Evolutionary conservation across 179 eudicot species (phyloP), one percentile per base, ranked within the genome.

Genomic region (Spinacia oleracea): DNA sequence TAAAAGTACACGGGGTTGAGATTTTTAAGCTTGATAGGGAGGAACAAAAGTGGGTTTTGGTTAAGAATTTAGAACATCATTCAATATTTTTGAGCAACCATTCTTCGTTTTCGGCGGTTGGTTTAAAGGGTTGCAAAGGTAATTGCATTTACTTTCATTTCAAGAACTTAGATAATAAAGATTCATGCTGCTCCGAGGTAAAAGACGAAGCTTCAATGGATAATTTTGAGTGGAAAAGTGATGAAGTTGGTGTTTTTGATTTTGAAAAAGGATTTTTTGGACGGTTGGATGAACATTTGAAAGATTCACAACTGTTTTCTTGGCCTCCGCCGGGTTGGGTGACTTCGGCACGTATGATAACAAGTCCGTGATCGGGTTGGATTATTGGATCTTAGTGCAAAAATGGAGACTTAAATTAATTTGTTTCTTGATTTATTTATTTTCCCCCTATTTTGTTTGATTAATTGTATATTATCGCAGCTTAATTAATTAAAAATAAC

Each of bases 161-260:
- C 38, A 80, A 73, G 58, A 77, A 67, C 34, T 65, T 50, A 74
- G 85, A 83, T 14, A 65, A 73, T 5, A 73, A 79, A 67, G 63
- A 66, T 48, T 63, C 38, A 29, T 50, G 69, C 72, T 81, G 74
- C 31, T 72, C 8, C 2, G 42, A 75, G 18, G 50, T 31, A 2
- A 70, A 68, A 7, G 46, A 20, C 0, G 73, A 38, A 34, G 18
- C 18, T 2, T 50, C 20, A 46, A 29, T 67, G 32, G 75, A 80
- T 66, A 38, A 32, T 12, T 65, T 46, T 34, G 42, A 7, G 34
- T 77, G 72, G 79, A 73, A 69, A 53, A 42, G 66, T 59, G 77
- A 83, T 59, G 81, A 83, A 42, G 65, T 83, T 40, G 83, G 79
- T 15, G 86, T 83, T 51, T 83, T 83, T 77, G 83, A 83, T 77